phyloP scores from a whole-genome alignment of 768 basidiomycete species.

The Solioccasus polychromus region DNA sequence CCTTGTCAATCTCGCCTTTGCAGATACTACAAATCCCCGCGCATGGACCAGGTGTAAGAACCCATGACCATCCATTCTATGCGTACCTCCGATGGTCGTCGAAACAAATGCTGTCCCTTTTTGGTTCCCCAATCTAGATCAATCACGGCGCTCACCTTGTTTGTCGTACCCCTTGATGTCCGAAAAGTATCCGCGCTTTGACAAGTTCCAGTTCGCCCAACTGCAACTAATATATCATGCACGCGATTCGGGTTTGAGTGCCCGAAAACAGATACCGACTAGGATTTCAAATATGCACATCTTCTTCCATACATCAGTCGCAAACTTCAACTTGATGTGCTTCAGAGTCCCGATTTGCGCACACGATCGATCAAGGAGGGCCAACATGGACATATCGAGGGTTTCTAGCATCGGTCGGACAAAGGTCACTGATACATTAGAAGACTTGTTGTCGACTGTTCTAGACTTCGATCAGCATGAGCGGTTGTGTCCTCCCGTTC shows the following conservation, averaged over 20 bases:
- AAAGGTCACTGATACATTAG: neutral
- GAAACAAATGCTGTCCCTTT: neutral
- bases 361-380: slow-evolving; percentile 10
- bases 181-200: neutral
- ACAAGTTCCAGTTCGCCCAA: neutral
- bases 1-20: neutral
- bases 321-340: neutral
- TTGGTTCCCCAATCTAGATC: neutral
- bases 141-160: too few relatives aligned
- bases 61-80: too few relatives aligned
- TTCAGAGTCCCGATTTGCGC: slow-evolving; percentile 2
- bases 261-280: neutral
- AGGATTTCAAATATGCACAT: slow-evolving; percentile 19
- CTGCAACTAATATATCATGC: neutral
- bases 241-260: neutral
- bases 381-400: slow-evolving; percentile 4
- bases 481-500: neutral
- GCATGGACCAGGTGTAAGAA: too few relatives aligned
- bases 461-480: slow-evolving; percentile 2
- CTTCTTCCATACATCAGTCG: neutral
- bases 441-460: slow-evolving; percentile 6
- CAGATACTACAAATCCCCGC: neutral
- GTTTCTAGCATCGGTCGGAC: slow-evolving; percentile 2
- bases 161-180: neutral
- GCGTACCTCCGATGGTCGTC: too few relatives aligned